Evolutionary conservation across 2,329 filamentous ascomycete genomes (phyloP).

Genomic region (Colletotrichum tamarilloi): DNA sequence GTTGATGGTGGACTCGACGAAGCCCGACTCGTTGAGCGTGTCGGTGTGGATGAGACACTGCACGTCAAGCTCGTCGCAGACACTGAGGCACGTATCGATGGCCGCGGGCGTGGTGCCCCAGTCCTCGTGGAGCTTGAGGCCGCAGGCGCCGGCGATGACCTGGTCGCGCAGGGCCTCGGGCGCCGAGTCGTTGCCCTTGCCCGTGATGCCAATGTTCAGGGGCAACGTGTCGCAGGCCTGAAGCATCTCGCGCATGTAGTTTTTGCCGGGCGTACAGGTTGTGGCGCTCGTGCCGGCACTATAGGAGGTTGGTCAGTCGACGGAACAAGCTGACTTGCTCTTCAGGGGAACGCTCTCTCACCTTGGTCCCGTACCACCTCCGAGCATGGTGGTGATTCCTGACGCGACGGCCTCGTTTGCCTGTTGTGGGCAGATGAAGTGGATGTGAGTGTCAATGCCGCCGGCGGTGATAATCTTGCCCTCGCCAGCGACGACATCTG

Average conservation of each 20-base stretch:
- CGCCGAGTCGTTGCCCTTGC: slow-evolving; percentile 90
- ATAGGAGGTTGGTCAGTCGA: slow-evolving; percentile 39
- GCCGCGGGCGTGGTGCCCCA: slow-evolving; percentile 93
- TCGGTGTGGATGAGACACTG: slow-evolving; percentile 97
- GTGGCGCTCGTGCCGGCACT: slow-evolving; percentile 91
- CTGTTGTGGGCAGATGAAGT: slow-evolving; percentile 96
- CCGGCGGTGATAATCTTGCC: slow-evolving; percentile 92
- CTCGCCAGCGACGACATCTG: slow-evolving; percentile 92
- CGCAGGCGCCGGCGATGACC: slow-evolving; percentile 84
- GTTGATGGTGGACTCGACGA: slow-evolving; percentile 90
- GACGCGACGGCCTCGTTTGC: slow-evolving; percentile 84
- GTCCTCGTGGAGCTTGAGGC: slow-evolving; percentile 95
- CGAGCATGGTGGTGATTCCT: slow-evolving; percentile 90
- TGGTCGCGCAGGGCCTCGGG: slow-evolving; percentile 80
- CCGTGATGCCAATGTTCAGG: slow-evolving; percentile 90
- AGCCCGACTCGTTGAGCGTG: slow-evolving; percentile 96
- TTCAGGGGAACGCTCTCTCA: slow-evolving; percentile 45
- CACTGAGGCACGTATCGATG: slow-evolving; percentile 85
- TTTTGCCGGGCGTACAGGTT: slow-evolving; percentile 89
- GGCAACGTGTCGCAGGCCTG: slow-evolving; percentile 86
- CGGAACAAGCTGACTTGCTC: not conserved
- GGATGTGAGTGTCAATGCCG: slow-evolving; percentile 90
- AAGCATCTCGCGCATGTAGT: slow-evolving; percentile 88
- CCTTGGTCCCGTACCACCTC: slow-evolving; percentile 93
- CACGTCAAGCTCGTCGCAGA: slow-evolving; percentile 92